Evolutionary conservation across 2,329 filamentous ascomycete genomes (phyloP).

Genomic region (Cercospora brassicicola): DNA sequence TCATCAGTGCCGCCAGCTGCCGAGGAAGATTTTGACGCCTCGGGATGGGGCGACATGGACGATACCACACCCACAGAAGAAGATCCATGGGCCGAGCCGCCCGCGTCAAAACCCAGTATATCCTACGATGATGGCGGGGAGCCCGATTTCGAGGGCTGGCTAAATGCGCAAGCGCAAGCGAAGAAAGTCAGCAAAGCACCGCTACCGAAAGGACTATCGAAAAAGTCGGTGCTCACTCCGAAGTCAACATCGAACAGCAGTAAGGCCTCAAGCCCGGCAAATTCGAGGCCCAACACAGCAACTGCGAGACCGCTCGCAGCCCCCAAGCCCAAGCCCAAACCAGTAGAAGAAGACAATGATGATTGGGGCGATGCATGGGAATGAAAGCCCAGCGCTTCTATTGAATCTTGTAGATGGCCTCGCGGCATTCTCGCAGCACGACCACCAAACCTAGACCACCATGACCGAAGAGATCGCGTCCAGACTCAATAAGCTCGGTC

Average conservation of each 20-base stretch:
- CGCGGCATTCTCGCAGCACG: too few species aligned
- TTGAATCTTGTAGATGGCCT: not conserved
- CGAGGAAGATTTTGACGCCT: conserved; percentile 58
- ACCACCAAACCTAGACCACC: not conserved
- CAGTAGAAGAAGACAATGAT: conserved; percentile 40
- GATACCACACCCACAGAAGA: conserved; percentile 45
- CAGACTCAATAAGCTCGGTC: not conserved
- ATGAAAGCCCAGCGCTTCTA: conserved; percentile 12
- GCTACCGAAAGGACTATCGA: conserved; percentile 79
- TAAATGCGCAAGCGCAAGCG: conserved; percentile 78
- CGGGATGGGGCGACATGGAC: conserved; percentile 69
- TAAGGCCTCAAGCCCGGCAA: conserved; percentile 27
- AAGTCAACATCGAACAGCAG: conserved; percentile 27
- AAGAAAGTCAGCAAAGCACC: conserved; percentile 66
- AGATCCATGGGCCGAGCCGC: conserved; percentile 22
- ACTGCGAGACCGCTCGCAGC: conserved; percentile 17
- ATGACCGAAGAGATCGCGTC: not conserved
- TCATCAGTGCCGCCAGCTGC: conserved; percentile 39
- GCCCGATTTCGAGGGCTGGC: conserved; percentile 93
- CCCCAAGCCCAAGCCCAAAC: conserved; percentile 31
- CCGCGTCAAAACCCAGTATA: conserved; percentile 33
- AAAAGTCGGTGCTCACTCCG: conserved; percentile 48
- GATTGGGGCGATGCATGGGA: conserved; percentile 46
- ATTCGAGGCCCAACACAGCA: conserved; percentile 28
- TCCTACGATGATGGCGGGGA: conserved; percentile 81